Conservation (phyloP, 2,329 filamentous ascomycete species). For the Sporothrix euskadiensis region DNA sequence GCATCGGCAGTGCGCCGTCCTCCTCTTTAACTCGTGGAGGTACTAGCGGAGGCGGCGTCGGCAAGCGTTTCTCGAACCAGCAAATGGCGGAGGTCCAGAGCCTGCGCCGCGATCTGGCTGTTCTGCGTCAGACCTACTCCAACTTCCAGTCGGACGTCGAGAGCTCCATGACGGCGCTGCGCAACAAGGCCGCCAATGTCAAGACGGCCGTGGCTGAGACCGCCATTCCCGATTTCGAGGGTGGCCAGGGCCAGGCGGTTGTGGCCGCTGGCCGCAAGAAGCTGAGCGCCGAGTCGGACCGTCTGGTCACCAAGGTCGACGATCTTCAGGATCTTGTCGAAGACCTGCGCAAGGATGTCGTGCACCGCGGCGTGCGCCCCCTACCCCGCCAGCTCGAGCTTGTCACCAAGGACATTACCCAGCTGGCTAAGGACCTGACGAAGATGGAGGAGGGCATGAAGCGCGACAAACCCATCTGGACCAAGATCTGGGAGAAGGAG, state of each 20-base stretch:
- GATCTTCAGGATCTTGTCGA: constrained; percentile 97
- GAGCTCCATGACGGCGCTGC: constrained; percentile 80
- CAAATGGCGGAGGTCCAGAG: constrained; percentile 78
- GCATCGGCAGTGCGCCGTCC: constrained; percentile 24
- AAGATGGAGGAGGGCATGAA: constrained; percentile 91
- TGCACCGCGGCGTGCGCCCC: constrained; percentile 86
- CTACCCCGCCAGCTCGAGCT: constrained; percentile 84
- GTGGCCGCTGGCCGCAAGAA: constrained; percentile 85
- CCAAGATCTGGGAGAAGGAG: constrained; percentile 99
- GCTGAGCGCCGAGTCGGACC: constrained; percentile 83
- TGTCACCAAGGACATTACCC: constrained; percentile 83
- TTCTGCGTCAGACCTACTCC: constrained; percentile 89
- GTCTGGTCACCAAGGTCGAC: constrained; percentile 87
- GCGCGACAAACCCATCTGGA: constrained; percentile 94
- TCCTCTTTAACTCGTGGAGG: neutral
- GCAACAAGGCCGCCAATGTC: constrained; percentile 76
- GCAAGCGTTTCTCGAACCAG: constrained; percentile 43
- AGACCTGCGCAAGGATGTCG: constrained; percentile 95
- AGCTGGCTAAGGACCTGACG: constrained; percentile 81
- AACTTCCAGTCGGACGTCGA: constrained; percentile 87
- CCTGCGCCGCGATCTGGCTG: constrained; percentile 82
- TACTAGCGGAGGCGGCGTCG: constrained; percentile 34
- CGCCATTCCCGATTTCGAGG: constrained; percentile 68
- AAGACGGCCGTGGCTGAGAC: constrained; percentile 74
- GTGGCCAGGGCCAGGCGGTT: constrained; percentile 79